These are phyloP conservation scores for Thraustotheca clavata DNA, from an alignment of 352 stramenopile genomes.

Conservation along the genomic window DNA sequence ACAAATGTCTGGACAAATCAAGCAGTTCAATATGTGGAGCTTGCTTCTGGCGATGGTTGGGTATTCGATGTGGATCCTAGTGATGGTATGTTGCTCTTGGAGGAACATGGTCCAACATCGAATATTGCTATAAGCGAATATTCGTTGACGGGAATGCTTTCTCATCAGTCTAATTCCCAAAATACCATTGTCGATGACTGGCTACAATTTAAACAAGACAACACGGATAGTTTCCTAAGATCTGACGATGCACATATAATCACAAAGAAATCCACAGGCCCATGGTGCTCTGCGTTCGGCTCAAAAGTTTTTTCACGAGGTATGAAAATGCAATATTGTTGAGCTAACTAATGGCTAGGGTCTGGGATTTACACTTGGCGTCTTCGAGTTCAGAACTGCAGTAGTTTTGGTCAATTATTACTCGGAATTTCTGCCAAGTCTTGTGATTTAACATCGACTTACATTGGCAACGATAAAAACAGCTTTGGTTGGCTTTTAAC, in stretches of 20 bases:
- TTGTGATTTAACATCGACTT: not conserved
- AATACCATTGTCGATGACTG: not conserved
- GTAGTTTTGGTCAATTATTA: slow-evolving; percentile 4
- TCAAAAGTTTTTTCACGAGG: slow-evolving; percentile 8
- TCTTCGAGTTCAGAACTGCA: not conserved
- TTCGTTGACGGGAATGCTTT: not conserved
- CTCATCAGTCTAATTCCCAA: not conserved
- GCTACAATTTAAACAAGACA: not conserved
- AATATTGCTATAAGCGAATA: no score
- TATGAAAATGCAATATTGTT: not conserved
- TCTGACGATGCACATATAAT: not conserved
- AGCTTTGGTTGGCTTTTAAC: slow-evolving; percentile 17
- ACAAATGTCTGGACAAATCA: slow-evolving; percentile 6
- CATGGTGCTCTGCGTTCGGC: not conserved
- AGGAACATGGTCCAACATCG: slow-evolving; percentile 4
- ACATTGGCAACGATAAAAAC: not conserved
- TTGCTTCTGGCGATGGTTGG: slow-evolving; percentile 1
- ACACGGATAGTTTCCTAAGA: not conserved
- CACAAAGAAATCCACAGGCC: not conserved
- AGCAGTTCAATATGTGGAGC: slow-evolving; percentile 1
- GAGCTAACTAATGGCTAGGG: slow-evolving; percentile 5
- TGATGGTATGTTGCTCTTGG: slow-evolving; percentile 17
- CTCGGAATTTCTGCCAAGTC: not conserved
- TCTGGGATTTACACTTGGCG: slow-evolving; percentile 16
- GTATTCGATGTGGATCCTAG: slow-evolving; percentile 16